Base-by-base conservation (phyloP, 345 rosid species). In the Durio zibethinus region DNA sequence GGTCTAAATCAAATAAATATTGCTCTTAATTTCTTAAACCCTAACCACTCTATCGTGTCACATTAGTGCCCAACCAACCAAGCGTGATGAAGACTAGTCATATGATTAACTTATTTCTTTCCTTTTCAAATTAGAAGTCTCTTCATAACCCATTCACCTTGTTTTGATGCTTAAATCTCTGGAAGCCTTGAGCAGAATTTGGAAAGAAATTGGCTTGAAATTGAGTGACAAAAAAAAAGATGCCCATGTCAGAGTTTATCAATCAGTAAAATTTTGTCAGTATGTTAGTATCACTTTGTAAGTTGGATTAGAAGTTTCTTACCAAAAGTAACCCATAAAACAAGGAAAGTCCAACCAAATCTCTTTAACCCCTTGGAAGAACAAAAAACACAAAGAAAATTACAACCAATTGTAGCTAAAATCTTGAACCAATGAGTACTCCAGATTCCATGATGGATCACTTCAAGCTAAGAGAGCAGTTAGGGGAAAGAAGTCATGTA, bases 391-490 rank as follows among this genome's bases (percentile, higher is more conserved):
- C n/a, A 40, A 45, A 38, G 72, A 43, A 76, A 62, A 48, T 10
- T 56, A 70, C 70, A 82, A 77, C 36, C 72, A 74, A 73, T 79
- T 54, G 29, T 72, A 38, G 75, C 73, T 66, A 61, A 68, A 76
- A 10, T 59, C 77, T 74, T 31, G 12, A 27, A 61, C 48, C 59
- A 76, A 66, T 20, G 40, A 77, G 62, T 69, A 36, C 48, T 16
- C 27, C 33, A 71, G 88, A 83, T 81, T 82, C 85, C 82, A 21
- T 23, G 27, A 23, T 62, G 12, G 38, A 27, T 52, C 84, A 72
- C 81, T 75, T 71, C 65, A 80, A 78, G 79, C 82, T 82, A 78
- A 80, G 82, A 74, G 76, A 79, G 84, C 82, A 76, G 89, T 80
- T 86, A 70, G 45, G 71, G 38, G 56, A 67, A 65, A 11, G 27